Conservation (phyloP, 148 eudicot species). For the Silene uniflora region DNA sequence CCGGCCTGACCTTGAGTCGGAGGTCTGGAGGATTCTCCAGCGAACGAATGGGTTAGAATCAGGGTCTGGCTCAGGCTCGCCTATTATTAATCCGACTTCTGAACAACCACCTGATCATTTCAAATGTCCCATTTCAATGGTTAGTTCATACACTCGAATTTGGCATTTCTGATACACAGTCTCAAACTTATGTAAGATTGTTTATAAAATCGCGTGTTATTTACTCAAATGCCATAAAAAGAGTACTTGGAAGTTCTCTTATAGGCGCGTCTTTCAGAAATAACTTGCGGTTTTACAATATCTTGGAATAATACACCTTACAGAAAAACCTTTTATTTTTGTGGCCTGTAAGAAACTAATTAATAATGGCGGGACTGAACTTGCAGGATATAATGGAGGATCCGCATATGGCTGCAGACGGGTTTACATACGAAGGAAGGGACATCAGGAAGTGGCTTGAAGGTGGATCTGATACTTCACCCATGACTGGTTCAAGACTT, state of each 20-base stretch:
- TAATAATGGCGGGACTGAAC: neutral
- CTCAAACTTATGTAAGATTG: neutral
- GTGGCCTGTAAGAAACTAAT: neutral
- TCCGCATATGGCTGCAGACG: slow-evolving; percentile 82
- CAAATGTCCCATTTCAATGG: slow-evolving; percentile 77
- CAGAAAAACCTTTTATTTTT: too few species aligned
- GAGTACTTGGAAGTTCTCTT: neutral
- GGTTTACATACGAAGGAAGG: slow-evolving; percentile 80
- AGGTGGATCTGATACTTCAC: slow-evolving; percentile 66
- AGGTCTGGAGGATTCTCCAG: slow-evolving; percentile 68
- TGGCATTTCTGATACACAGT: too few species aligned
- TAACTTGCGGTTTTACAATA: too few species aligned
- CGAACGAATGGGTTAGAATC: slow-evolving; percentile 30
- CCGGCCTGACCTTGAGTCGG: slow-evolving; percentile 63
- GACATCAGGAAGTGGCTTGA: slow-evolving; percentile 63
- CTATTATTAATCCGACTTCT: slow-evolving; percentile 27
- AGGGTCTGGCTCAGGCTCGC: slow-evolving; percentile 40
- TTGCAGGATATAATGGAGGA: slow-evolving; percentile 79
- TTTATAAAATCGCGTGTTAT: too few species aligned
- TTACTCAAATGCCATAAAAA: too few species aligned
- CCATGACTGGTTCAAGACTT: slow-evolving; percentile 55
- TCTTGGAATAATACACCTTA: neutral
- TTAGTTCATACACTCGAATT: slow-evolving; percentile 16
- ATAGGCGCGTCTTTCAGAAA: too few species aligned
- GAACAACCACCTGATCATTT: slow-evolving; percentile 10